Evolutionary conservation across 805 yeast genomes (phyloP).

Genomic region (Candida oleophila): DNA sequence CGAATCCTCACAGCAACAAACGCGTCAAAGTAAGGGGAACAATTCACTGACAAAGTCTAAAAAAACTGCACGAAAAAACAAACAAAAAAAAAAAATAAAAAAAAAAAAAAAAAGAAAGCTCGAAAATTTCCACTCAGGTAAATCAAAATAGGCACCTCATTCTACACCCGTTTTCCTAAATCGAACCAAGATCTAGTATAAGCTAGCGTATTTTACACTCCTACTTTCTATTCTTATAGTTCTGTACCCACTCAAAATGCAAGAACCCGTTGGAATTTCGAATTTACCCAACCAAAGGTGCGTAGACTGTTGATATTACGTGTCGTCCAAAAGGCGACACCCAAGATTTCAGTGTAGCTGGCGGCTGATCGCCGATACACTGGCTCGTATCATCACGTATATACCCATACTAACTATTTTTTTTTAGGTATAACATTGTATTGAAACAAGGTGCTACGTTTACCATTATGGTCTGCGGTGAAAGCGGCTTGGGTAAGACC

Average conservation of each 20-base stretch:
- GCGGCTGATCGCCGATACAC: too few relatives aligned
- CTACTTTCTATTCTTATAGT: background rate
- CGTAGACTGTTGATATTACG: conserved; percentile 17
- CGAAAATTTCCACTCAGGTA: background rate
- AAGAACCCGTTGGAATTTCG: conserved; percentile 66
- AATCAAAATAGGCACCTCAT: background rate
- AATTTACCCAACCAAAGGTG: conserved; percentile 74
- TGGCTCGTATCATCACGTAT: too few relatives aligned
- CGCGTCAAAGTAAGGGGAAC: background rate
- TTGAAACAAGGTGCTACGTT: conserved; percentile 74
- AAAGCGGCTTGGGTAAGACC: conserved; percentile 89
- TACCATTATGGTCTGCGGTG: conserved; percentile 87
- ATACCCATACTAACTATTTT: conserved; percentile 4
- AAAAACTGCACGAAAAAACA: background rate
- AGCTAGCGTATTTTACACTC: background rate
- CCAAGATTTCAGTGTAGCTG: too few relatives aligned
- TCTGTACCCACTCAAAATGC: conserved; percentile 23
- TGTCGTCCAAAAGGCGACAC: background rate
- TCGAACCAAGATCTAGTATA: background rate
- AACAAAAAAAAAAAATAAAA: background rate
- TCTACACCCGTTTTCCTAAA: background rate
- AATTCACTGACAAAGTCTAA: background rate
- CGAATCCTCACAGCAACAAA: background rate
- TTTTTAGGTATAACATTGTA: conserved; percentile 63
- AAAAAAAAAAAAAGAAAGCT: background rate